A percentile compares a stretch with the other conserved stretches of the same genome.
Evolutionary conservation across 169 alveolate genomes (phyloP).

Genomic region (Plasmodium berghei): DNA sequence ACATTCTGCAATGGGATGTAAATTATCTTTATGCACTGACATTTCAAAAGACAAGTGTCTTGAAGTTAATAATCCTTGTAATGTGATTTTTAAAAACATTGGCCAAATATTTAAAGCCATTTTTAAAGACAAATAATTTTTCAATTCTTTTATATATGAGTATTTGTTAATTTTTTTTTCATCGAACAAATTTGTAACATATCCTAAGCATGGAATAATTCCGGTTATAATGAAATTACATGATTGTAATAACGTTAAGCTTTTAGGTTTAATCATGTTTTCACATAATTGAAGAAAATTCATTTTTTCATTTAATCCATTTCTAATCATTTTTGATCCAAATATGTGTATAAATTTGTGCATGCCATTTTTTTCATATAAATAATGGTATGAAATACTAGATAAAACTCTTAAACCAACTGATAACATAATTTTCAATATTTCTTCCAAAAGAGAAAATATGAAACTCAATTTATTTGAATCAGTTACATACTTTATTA

Average conservation of each 20-base stretch:
- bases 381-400: constrained; percentile 64
- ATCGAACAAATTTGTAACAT: constrained; percentile 61
- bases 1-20: constrained; percentile 73
- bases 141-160: constrained; percentile 66
- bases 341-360: constrained; percentile 68
- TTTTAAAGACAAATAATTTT: constrained; percentile 72
- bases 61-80: constrained; percentile 63
- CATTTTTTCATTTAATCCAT: constrained; percentile 37
- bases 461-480: constrained; percentile 72
- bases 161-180: constrained; percentile 51
- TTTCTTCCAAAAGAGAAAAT: constrained; percentile 74
- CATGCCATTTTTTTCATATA: constrained; percentile 73
- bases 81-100: constrained; percentile 72
- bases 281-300: constrained; percentile 60
- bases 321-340: constrained; percentile 55
- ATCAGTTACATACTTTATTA: constrained; percentile 55
- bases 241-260: constrained; percentile 65
- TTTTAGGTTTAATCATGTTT: constrained; percentile 68
- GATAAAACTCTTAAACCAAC: constrained; percentile 75
- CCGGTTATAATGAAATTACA: constrained; percentile 73
- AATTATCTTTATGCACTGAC: constrained; percentile 69
- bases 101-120: constrained; percentile 78
- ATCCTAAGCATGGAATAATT: constrained; percentile 75
- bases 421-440: constrained; percentile 71
- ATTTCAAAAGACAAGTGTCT: constrained; percentile 74